Conservation (phyloP, 2,329 filamentous ascomycete genomes). For the Leptodontidium sp. region DNA sequence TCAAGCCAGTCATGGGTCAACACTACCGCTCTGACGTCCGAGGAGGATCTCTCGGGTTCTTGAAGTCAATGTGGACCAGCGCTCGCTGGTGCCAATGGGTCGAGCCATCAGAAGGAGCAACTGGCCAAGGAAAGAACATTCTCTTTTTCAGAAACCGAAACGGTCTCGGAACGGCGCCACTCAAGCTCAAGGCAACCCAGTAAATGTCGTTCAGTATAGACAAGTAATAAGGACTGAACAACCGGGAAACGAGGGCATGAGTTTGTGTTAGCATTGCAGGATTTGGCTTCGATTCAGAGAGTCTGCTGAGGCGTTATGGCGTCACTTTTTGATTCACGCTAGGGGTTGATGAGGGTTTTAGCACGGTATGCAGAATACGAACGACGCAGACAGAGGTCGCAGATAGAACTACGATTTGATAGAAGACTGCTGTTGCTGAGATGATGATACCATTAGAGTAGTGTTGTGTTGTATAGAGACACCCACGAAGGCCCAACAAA, state of each 20-base stretch:
- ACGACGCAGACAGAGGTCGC: conserved; percentile 20
- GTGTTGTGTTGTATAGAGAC: conserved; percentile 9
- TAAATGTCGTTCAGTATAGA: conserved; percentile 24
- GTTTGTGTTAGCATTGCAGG: conserved; percentile 17
- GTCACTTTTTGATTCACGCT: conserved; percentile 14
- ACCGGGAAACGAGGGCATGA: conserved; percentile 1
- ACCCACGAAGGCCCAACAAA: neutral
- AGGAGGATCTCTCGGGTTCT: conserved; percentile 82
- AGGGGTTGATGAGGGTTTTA: neutral
- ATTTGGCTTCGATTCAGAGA: conserved; percentile 23
- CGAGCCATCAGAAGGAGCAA: conserved; percentile 84
- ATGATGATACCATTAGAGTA: conserved; percentile 25
- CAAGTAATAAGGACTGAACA: conserved; percentile 18
- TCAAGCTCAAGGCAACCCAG: conserved; percentile 33
- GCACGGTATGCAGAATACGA: neutral
- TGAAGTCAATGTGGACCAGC: conserved; percentile 81
- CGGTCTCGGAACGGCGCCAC: conserved; percentile 67
- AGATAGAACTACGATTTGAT: conserved; percentile 32
- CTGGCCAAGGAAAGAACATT: conserved; percentile 83
- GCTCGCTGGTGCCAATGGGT: conserved; percentile 96
- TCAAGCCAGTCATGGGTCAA: conserved; percentile 92
- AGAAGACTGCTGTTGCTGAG: conserved; percentile 9
- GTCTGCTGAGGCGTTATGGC: conserved; percentile 29
- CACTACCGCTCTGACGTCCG: conserved; percentile 89
- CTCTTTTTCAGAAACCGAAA: conserved; percentile 99